Conservation (phyloP, 2,329 filamentous ascomycete genomes). For the Diaporthe sp. region DNA sequence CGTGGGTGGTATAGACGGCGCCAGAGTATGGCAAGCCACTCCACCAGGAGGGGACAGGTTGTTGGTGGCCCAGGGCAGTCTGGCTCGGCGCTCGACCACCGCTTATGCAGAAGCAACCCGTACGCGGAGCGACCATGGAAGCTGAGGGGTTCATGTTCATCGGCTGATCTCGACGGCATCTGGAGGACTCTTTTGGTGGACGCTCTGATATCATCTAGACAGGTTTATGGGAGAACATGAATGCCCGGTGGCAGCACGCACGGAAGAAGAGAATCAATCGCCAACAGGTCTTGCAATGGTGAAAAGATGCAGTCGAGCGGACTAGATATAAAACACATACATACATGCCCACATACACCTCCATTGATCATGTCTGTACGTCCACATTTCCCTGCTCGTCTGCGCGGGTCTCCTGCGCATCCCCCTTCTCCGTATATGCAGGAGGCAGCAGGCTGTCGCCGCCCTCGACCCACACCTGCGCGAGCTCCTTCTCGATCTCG, state of each 20-base stretch:
- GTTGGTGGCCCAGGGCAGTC: background rate
- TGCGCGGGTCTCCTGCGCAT: conserved; percentile 31
- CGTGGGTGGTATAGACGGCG: background rate
- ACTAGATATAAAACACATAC: background rate
- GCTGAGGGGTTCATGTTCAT: background rate
- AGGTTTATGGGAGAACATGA: background rate
- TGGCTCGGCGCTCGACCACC: background rate
- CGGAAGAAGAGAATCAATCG: background rate
- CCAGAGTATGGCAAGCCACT: background rate
- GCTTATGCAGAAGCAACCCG: background rate
- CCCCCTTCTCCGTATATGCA: conserved; percentile 48
- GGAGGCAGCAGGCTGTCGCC: conserved; percentile 61
- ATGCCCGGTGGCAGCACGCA: background rate
- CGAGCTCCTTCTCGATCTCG: conserved; percentile 87
- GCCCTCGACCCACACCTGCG: conserved; percentile 67
- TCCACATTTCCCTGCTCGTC: background rate
- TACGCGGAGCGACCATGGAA: background rate
- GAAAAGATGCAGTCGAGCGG: background rate
- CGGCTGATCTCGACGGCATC: background rate
- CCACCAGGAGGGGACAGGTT: background rate
- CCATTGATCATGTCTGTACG: background rate
- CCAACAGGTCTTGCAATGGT: background rate
- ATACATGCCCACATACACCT: background rate
- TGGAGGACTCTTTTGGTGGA: background rate
- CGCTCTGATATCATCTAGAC: background rate